A percentile compares a stretch with the other conserved stretches of the same genome.
These are phyloP conservation scores for Yarrowia galli DNA, from an alignment of 1,139 yeast species.

Conservation along the genomic window DNA sequence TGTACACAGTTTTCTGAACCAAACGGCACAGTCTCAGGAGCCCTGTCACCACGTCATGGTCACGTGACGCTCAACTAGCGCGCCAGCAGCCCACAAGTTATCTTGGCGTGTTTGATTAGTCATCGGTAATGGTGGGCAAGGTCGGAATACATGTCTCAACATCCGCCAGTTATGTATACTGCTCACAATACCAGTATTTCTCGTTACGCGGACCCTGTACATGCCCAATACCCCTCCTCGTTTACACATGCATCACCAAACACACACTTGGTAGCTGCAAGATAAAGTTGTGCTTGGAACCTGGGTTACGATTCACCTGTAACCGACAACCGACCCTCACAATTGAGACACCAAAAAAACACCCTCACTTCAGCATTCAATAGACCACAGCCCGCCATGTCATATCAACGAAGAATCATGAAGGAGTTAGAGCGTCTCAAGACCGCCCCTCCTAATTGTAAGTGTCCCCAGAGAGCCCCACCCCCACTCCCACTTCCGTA, in stretches of 20 bases:
- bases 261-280: constrained; percentile 32
- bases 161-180: too few species aligned
- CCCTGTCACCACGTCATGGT: constrained; percentile 15
- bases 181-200: too few species aligned
- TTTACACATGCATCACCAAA: constrained; percentile 16
- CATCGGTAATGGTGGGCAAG: neutral
- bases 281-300: constrained; percentile 20
- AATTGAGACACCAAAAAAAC: neutral
- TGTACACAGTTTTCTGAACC: too few species aligned
- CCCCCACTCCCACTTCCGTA: too few species aligned
- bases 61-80: constrained; percentile 9
- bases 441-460: constrained; percentile 44
- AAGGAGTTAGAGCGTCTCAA: constrained; percentile 54
- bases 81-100: neutral
- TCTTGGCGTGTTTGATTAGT: neutral
- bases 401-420: constrained; percentile 55
- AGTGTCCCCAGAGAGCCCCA: neutral
- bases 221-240: neutral
- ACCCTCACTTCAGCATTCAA: neutral
- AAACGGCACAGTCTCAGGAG: neutral
- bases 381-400: constrained; percentile 40
- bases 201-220: neutral
- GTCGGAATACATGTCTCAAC: too few species aligned
- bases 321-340: neutral
- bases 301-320: neutral